Evolutionary conservation across 176 grass and related monocot genomes (phyloP).

Genomic region (Puya raimondii): DNA sequence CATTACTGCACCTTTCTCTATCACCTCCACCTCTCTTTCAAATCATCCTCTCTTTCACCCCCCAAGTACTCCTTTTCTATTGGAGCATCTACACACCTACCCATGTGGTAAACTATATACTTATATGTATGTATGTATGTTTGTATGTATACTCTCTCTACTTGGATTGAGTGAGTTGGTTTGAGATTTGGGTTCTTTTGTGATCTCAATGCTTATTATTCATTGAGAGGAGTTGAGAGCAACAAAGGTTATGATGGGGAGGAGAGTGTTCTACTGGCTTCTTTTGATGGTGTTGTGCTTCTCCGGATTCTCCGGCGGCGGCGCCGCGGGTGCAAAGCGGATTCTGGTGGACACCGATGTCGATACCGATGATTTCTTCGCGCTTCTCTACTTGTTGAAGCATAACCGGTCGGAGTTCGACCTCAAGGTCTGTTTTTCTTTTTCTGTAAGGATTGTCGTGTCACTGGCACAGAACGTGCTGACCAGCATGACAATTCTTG

Average conservation of each 20-base stretch:
- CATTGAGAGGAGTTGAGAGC: background rate
- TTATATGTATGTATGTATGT: conserved; percentile 1
- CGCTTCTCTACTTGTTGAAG: conserved; percentile 78
- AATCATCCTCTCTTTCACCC: conserved; percentile 4
- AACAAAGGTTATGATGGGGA: background rate
- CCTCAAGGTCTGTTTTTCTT: conserved; percentile 40
- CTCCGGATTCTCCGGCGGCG: background rate
- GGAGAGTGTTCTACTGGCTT: background rate
- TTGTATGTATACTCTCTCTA: background rate
- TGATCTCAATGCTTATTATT: background rate
- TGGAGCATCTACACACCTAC: conserved; percentile 1
- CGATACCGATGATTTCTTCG: conserved; percentile 73
- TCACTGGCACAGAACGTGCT: background rate
- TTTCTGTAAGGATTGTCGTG: background rate
- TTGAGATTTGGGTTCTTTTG: background rate
- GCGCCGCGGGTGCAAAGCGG: background rate
- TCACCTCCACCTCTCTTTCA: background rate
- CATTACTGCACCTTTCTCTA: too few species aligned
- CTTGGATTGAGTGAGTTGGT: conserved; percentile 17
- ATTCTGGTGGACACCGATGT: conserved; percentile 70
- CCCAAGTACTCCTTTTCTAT: background rate
- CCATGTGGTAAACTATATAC: conserved; percentile 4
- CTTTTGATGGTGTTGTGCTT: background rate
- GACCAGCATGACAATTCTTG: background rate
- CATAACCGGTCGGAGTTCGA: conserved; percentile 69